phyloP scores from a whole-genome alignment of 345 rosid genomes.

The Euphorbia lathyris region DNA sequence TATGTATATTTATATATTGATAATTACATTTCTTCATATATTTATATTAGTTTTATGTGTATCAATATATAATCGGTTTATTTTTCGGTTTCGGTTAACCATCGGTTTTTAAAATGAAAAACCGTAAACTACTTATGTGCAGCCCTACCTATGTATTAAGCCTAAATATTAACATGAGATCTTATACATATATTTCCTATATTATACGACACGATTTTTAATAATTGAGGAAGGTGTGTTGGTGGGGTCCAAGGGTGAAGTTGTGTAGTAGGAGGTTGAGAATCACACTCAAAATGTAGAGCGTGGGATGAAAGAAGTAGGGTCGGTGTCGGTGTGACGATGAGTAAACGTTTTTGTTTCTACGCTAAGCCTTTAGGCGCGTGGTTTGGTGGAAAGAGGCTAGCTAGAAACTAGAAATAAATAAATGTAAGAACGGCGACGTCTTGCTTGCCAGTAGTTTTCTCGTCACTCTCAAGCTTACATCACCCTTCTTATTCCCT shows the following conservation, averaged over 20 bases:
- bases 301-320: background rate
- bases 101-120: no score
- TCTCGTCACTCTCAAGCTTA: constrained; percentile 35
- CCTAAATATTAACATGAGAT: no score
- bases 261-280: background rate
- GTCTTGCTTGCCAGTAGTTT: constrained; percentile 42
- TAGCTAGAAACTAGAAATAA: no score
- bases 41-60: no score
- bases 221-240: background rate
- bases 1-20: no score
- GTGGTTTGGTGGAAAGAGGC: constrained; percentile 1
- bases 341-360: constrained; percentile 20
- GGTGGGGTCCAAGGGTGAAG: background rate
- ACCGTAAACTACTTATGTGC: no score
- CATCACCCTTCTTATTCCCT: background rate
- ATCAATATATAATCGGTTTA: no score
- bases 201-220: no score
- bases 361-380: constrained; percentile 26
- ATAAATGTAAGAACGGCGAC: constrained; percentile 29
- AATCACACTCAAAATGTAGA: background rate
- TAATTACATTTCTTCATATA: no score
- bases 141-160: no score
- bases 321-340: constrained; percentile 27
- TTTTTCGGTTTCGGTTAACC: no score
- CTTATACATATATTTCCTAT: no score